Base-by-base conservation (phyloP, 2,329 filamentous ascomycete species). In the Botrytis porri region DNA sequence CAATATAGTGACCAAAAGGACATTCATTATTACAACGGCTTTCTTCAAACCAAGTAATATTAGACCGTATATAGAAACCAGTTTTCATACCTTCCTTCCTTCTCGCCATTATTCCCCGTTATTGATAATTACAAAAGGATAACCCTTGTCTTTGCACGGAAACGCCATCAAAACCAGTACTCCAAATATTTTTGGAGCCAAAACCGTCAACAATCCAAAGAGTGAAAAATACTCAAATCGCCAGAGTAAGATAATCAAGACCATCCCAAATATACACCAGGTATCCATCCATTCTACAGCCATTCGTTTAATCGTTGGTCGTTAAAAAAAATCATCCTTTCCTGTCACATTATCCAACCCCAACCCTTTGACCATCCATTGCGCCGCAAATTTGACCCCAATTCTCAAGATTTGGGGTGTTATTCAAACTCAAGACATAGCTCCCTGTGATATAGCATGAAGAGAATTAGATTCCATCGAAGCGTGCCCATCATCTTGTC, bases 401-500 rank as follows among this genome's bases (percentile, higher is more conserved):
- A 41, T 54, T 14, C 35, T 48, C 39, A 72, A 45, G 43, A 60
- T 39, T 10, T 39, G 51, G 29, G 37, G 48, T 48, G 18, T 32
- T 20, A 16, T 70, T 45, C 41, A 39, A 48, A 10, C 29, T 72
- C 54, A 74, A 66, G 64, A 65, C 48, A 72, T 51, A n/a, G 57
- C 72, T 41, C 43, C 48, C 29, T 73, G 59, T 37, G 70, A 45
- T 7, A 74, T 54, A 20, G 65, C 39, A 45, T 76, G 77, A 43
- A 78, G 51, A 35, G 72, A 71, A 71, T 74, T 75, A 37, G 76
- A 59, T 64, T 72, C 75, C 60, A 77, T 75, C 37, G 77, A 71
- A 63, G 73, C 51, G 70, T 79, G 77, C 25, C 75, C 43, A 54
- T 76, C 75, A 62, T 74, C 75, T 60, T 76, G 78, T 29, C 54